A percentile compares a stretch with the other conserved stretches of the same genome.
These are phyloP conservation scores for Panellus pusillus DNA, from an alignment of 768 basidiomycete species.

Conservation along the genomic window DNA sequence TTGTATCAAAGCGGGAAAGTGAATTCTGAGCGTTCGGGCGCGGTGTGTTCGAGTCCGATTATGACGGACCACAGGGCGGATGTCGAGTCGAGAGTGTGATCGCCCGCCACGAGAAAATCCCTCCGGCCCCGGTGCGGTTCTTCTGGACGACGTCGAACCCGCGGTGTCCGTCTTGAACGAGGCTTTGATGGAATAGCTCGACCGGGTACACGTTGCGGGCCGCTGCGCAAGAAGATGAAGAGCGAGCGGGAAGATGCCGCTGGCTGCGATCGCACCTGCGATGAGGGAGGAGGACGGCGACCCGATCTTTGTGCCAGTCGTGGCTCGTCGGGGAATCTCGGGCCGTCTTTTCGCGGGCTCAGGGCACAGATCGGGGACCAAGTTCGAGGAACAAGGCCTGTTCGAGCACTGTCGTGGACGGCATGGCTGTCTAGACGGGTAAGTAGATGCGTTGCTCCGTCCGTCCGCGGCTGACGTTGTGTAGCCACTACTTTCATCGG, in stretches of 20 bases:
- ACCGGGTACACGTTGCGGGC: conserved; percentile 73
- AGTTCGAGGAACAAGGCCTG: conserved; percentile 76
- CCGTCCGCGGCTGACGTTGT: conserved; percentile 7
- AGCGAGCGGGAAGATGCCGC: conserved; percentile 72
- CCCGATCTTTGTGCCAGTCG: conserved; percentile 81
- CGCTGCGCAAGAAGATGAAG: conserved; percentile 77
- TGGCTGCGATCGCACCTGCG: conserved; percentile 68
- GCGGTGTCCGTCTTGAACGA: conserved; percentile 79
- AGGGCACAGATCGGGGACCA: conserved; percentile 76
- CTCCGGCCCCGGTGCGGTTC: conserved; percentile 68
- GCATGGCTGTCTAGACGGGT: conserved; percentile 90
- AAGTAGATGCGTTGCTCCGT: conserved; percentile 24
- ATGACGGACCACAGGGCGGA: no score
- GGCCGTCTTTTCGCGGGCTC: conserved; percentile 80
- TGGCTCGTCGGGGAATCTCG: conserved; percentile 95
- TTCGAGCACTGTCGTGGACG: conserved; percentile 79
- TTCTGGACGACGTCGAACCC: conserved; percentile 86
- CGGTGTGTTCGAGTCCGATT: no score
- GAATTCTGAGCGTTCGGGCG: no score
- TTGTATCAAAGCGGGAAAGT: no score
- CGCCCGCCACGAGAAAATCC: conserved; percentile 54
- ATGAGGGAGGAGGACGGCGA: conserved; percentile 87
- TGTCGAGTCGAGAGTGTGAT: no score
- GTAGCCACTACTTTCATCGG: conserved; percentile 86
- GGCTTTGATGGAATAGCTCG: conserved; percentile 73